Percentiles rank a stretch among this genome's conserved stretches.
Evolutionary conservation across 73 alveolate species (phyloP).

Genomic region (Urostyla sp.): DNA sequence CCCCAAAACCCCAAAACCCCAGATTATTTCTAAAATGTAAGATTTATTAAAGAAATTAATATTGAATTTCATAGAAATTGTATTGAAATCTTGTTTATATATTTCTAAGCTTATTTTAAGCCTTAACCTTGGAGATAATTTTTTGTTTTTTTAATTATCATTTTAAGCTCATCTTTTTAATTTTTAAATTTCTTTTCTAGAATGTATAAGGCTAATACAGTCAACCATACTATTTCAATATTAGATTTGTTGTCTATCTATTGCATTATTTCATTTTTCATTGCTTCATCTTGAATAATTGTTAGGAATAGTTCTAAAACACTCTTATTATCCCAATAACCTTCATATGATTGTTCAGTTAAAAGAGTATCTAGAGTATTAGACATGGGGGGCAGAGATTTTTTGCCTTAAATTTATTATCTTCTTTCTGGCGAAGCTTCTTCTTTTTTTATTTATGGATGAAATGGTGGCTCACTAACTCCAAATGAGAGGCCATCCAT

Average conservation of each 20-base stretch:
- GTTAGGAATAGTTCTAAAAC: background rate
- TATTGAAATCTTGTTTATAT: too few relatives aligned
- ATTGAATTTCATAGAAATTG: too few relatives aligned
- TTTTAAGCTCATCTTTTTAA: constrained; percentile 44
- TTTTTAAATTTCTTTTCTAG: constrained; percentile 24
- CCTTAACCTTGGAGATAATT: too few relatives aligned
- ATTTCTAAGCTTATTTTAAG: too few relatives aligned
- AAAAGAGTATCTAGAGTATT: background rate
- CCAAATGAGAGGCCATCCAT: too few relatives aligned
- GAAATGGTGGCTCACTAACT: too few relatives aligned
- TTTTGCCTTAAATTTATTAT: too few relatives aligned
- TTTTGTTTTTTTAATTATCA: constrained; percentile 66
- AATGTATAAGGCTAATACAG: constrained; percentile 41
- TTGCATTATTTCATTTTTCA: background rate
- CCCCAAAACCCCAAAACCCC: background rate
- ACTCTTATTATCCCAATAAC: background rate
- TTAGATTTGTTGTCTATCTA: background rate
- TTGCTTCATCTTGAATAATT: background rate
- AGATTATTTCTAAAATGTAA: background rate
- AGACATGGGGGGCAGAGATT: too few relatives aligned
- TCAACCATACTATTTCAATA: background rate
- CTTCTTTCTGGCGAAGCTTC: too few relatives aligned
- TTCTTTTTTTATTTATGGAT: too few relatives aligned
- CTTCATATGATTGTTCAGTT: background rate
- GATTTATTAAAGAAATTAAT: too few relatives aligned